phyloP scores from a whole-genome alignment of 257 asterid species.

The Solanum phureja region DNA sequence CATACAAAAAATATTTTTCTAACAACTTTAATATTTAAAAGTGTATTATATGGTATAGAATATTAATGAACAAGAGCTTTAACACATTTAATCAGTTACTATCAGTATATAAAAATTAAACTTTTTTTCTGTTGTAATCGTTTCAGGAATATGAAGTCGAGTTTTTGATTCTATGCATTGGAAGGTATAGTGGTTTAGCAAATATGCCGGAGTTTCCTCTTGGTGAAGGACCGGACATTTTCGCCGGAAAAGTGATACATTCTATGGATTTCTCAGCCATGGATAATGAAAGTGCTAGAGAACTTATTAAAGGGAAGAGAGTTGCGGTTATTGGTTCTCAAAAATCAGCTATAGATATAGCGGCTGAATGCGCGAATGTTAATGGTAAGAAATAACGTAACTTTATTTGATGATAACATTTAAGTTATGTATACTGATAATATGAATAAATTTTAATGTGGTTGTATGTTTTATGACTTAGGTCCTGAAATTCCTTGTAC shows the following conservation, averaged over 20 bases:
- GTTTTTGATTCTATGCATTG: constrained; percentile 48
- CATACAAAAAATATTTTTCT: too few species aligned
- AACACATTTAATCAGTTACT: too few species aligned
- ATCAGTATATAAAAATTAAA: background rate
- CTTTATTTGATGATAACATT: background rate
- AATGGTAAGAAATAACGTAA: constrained; percentile 23
- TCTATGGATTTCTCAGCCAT: constrained; percentile 43
- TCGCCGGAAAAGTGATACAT: constrained; percentile 50
- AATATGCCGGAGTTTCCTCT: constrained; percentile 36
- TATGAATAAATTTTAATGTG: background rate
- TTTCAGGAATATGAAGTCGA: constrained; percentile 42
- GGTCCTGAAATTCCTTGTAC: constrained; percentile 54
- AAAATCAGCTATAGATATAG: constrained; percentile 50
- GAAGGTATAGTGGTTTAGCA: constrained; percentile 66
- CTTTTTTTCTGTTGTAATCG: background rate
- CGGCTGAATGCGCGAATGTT: constrained; percentile 28
- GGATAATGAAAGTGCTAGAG: constrained; percentile 37
- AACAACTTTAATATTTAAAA: too few species aligned
- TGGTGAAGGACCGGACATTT: constrained; percentile 41
- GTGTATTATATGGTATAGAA: too few species aligned
- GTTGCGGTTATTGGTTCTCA: constrained; percentile 39
- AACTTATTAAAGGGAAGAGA: constrained; percentile 43
- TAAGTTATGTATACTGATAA: background rate
- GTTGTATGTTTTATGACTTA: background rate
- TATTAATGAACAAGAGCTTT: too few species aligned